Percentiles rank a stretch among this genome's conserved stretches.
phyloP scores from a whole-genome alignment of 2,329 filamentous ascomycete species.

The Ascocoryne sarcoides region DNA sequence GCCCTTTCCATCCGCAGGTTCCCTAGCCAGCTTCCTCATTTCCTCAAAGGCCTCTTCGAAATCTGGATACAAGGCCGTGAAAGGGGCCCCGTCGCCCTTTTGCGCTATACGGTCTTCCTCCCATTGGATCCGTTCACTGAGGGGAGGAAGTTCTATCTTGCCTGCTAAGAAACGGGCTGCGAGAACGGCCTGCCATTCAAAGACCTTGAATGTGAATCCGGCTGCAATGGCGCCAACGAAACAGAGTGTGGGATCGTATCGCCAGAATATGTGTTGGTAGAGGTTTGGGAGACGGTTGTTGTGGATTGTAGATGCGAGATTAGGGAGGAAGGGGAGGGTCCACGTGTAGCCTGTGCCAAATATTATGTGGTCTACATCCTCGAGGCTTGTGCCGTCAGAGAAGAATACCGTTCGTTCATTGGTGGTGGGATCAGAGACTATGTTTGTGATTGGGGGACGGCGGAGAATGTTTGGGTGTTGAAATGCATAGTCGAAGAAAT shows the following conservation, averaged over 20 bases:
- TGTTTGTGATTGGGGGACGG: conserved; percentile 38
- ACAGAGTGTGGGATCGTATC: conserved; percentile 43
- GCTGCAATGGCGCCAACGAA: conserved; percentile 51
- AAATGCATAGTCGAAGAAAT: conserved; percentile 52
- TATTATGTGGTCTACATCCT: conserved; percentile 51
- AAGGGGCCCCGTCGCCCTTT: conserved; percentile 48
- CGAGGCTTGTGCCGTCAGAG: conserved; percentile 42
- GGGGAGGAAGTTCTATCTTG: conserved; percentile 39
- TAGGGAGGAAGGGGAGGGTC: conserved; percentile 52
- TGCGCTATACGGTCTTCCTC: conserved; percentile 44
- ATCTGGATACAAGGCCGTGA: conserved; percentile 49
- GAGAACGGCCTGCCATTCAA: conserved; percentile 59
- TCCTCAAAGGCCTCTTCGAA: conserved; percentile 58
- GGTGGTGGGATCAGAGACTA: conserved; percentile 28
- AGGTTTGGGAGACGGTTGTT: conserved; percentile 48
- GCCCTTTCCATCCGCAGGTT: conserved; percentile 35
- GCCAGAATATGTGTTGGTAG: conserved; percentile 50
- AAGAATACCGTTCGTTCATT: conserved; percentile 42
- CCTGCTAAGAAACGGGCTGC: conserved; percentile 51
- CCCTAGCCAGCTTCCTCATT: conserved; percentile 40
- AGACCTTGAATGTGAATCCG: conserved; percentile 58
- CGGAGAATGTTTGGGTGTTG: conserved; percentile 44
- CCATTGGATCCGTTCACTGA: conserved; percentile 44
- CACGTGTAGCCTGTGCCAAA: conserved; percentile 60
- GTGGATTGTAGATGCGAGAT: conserved; percentile 34